Base-by-base conservation (phyloP, 495 filamentous ascomycete genomes). In the Penicillium simplicissimum region DNA sequence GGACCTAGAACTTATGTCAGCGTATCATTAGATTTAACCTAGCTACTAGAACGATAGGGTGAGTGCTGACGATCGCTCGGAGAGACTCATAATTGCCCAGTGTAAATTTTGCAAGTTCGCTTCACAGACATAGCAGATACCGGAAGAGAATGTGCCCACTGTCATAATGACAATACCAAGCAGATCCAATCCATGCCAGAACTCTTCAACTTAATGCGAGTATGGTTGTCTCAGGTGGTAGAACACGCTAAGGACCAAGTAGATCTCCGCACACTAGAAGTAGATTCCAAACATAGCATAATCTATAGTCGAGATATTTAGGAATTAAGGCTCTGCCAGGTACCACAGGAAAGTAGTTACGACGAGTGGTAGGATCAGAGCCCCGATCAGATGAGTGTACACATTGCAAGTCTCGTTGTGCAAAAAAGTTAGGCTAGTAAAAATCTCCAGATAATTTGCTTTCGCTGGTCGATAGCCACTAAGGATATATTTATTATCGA, bases 51-150 rank as follows among this genome's bases (percentile, higher is more conserved):
- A 38, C 13, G 36, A 15, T 38, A 2, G 36, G 36, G 5, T 38
- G 36, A 15, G 8, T 8, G 1, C 13, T 38, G 36, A 14, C 14
- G 36, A 38, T 38, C 14, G 8, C 8, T 4, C 8, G 4, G 8
- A 38, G 36, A 38, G 36, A 38, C 36, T 38, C 36, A 48, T 19
- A 48, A 48, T 48, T 6, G 45, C 45, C 45, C 45, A 48, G 11
- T 48, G 45, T 4, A 48, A 17, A 1, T 48, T 48, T 23, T 15
- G 45, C 14, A 48, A 28, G 45, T 1, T 11, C 6, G 45, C 9
- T 21, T 48, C 45, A 48, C 45, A 48, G 45, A 48, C 25, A 48
- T 48, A 48, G 23, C 25, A 48, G 19, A 48, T 48, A 7, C 43
- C 43, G 17, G 43, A 25, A 48, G 9, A 21, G 23, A 48, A 48